A percentile compares a stretch with the other conserved stretches of the same genome.
These are phyloP conservation scores for Glycine tomentella DNA, from an alignment of 306 rosid genomes.

Conservation along the genomic window DNA sequence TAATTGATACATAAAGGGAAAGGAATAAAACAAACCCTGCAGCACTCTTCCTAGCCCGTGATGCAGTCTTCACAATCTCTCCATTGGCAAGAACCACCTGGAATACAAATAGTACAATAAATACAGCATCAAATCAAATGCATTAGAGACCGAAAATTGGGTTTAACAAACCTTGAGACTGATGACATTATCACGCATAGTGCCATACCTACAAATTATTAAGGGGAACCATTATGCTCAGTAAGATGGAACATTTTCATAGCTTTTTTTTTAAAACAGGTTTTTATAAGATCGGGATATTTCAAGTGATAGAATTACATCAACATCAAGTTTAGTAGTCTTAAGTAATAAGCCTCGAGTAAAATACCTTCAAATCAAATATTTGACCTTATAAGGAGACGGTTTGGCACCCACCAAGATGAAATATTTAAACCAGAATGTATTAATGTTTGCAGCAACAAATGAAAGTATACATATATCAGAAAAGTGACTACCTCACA, in stretches of 20 bases:
- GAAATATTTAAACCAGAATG: slow-evolving; percentile 32
- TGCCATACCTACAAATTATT: slow-evolving; percentile 86
- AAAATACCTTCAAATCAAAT: slow-evolving; percentile 24
- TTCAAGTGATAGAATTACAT: slow-evolving; percentile 6
- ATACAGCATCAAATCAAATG: slow-evolving; percentile 33
- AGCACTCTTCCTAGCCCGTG: slow-evolving; percentile 97
- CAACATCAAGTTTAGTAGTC: slow-evolving; percentile 31
- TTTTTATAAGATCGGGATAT: background rate
- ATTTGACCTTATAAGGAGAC: slow-evolving; percentile 29
- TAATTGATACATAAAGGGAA: slow-evolving; percentile 34
- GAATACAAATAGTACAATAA: slow-evolving; percentile 50
- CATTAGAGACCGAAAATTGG: slow-evolving; percentile 31
- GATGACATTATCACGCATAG: slow-evolving; percentile 98
- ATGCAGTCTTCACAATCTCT: slow-evolving; percentile 88
- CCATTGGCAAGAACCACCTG: slow-evolving; percentile 95
- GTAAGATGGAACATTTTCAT: background rate
- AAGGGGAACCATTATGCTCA: slow-evolving; percentile 51
- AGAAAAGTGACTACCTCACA: slow-evolving; percentile 69
- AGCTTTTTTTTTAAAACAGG: background rate
- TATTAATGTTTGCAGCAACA: slow-evolving; percentile 17
- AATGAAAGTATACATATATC: slow-evolving; percentile 24
- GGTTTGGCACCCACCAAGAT: slow-evolving; percentile 11
- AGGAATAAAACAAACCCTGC: slow-evolving; percentile 73
- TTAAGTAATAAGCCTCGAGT: slow-evolving; percentile 15
- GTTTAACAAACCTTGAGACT: slow-evolving; percentile 73